A percentile compares a stretch with the other conserved stretches of the same genome.
Conservation (phyloP, 2,329 filamentous ascomycete species). For the Fusarium euwallaceae region DNA sequence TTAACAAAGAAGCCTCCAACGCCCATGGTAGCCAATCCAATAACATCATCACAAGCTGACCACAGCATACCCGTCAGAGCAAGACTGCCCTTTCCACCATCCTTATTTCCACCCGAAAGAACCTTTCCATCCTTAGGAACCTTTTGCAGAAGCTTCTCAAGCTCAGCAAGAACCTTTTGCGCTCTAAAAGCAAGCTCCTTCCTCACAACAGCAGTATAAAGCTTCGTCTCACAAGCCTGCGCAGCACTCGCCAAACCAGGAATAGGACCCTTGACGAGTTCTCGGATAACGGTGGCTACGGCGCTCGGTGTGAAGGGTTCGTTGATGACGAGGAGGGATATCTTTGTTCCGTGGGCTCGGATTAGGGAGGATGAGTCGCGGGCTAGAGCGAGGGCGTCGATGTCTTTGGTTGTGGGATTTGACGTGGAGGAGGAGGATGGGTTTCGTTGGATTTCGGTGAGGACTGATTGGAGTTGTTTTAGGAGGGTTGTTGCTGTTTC, state of each 20-base stretch:
- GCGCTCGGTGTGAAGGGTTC: conserved; percentile 87
- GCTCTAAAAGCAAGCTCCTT: conserved; percentile 73
- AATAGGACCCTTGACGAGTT: conserved; percentile 79
- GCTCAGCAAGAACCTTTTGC: conserved; percentile 71
- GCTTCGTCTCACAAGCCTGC: conserved; percentile 71
- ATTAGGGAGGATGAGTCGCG: conserved; percentile 80
- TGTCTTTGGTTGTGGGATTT: conserved; percentile 35
- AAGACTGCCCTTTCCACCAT: conserved; percentile 65
- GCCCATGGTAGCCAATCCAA: conserved; percentile 73
- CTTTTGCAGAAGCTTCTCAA: conserved; percentile 70
- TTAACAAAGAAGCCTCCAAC: conserved; percentile 77
- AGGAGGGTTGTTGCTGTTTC: conserved; percentile 56
- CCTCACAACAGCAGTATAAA: conserved; percentile 74
- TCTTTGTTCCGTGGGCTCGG: conserved; percentile 86
- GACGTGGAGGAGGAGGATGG: conserved; percentile 31
- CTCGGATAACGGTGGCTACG: conserved; percentile 76
- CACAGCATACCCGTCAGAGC: conserved; percentile 83
- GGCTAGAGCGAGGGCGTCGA: conserved; percentile 76
- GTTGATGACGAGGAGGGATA: conserved; percentile 88
- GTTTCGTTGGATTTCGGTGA: conserved; percentile 55
- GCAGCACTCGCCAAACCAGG: conserved; percentile 80
- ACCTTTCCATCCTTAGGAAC: conserved; percentile 72
- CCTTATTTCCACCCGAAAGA: conserved; percentile 49
- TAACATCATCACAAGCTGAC: conserved; percentile 83
- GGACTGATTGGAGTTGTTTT: conserved; percentile 57